Percentiles rank a stretch among this genome's conserved stretches.
Conservation (phyloP, 768 basidiomycete species). For the Amanita thiersii region DNA sequence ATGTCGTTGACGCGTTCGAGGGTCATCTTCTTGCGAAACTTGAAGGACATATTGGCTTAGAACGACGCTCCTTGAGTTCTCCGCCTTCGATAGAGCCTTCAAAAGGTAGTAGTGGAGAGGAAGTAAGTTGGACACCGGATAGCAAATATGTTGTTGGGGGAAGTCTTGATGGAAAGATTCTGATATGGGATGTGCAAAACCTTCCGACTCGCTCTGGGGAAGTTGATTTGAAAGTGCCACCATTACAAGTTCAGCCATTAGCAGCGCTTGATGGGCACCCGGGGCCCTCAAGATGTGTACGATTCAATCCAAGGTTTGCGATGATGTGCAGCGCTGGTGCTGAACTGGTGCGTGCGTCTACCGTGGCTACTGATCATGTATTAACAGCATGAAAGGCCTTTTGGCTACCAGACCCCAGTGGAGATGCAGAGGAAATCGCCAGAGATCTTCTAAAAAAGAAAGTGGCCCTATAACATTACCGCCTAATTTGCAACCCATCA, state of each 20-base stretch:
- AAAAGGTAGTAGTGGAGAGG: conserved; percentile 85
- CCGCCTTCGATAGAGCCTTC: conserved; percentile 55
- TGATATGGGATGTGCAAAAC: conserved; percentile 79
- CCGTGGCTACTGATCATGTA: conserved; percentile 8
- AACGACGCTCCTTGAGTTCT: conserved; percentile 48
- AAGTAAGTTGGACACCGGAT: conserved; percentile 92
- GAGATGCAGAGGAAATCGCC: conserved; percentile 63
- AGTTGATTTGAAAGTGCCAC: conserved; percentile 46
- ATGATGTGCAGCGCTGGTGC: conserved; percentile 85
- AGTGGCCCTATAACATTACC: conserved; percentile 13
- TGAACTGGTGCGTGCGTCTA: conserved; percentile 55
- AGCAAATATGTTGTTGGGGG: conserved; percentile 87
- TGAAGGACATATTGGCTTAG: conserved; percentile 78
- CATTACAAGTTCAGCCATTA: conserved; percentile 33
- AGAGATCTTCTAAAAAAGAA: conserved; percentile 60
- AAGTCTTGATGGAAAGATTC: conserved; percentile 76
- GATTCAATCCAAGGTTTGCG: conserved; percentile 81
- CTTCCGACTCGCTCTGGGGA: conserved; percentile 44
- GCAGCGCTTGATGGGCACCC: conserved; percentile 68
- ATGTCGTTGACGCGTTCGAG: conserved; percentile 87
- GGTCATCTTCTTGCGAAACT: conserved; percentile 79
- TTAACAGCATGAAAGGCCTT: conserved; percentile 26
- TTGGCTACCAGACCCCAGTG: conserved; percentile 48
- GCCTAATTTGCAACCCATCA: not conserved
- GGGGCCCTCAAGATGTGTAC: conserved; percentile 78